A percentile compares a stretch with the other conserved stretches of the same genome.
Conservation (phyloP, 2,329 filamentous ascomycete genomes). For the Aspergillus flavus region DNA sequence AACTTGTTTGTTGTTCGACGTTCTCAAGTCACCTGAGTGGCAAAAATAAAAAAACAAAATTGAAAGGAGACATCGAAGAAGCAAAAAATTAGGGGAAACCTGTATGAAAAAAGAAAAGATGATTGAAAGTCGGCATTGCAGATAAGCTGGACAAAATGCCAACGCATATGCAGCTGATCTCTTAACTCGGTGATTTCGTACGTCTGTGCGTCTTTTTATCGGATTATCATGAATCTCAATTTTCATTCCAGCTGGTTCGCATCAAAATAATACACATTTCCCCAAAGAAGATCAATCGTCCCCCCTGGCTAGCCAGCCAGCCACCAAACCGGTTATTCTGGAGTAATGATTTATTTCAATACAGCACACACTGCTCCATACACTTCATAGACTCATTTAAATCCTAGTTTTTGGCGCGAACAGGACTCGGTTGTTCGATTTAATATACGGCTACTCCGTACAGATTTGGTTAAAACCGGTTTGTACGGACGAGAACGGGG, state of each 20-base stretch:
- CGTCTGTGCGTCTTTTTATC: neutral
- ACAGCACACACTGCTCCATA: neutral
- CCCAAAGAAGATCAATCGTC: neutral
- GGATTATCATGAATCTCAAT: neutral
- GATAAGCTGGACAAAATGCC: neutral
- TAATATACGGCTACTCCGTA: neutral
- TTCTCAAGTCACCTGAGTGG: neutral
- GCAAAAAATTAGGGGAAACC: neutral
- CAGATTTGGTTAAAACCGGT: neutral
- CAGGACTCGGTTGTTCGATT: neutral
- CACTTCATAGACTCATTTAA: neutral
- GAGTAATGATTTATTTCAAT: neutral
- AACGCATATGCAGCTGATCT: conserved; percentile 5
- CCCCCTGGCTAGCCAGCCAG: neutral
- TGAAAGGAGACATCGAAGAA: neutral
- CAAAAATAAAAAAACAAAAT: neutral
- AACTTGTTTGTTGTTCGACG: neutral
- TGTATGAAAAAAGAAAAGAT: neutral
- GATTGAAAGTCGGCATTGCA: neutral
- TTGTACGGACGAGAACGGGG: neutral
- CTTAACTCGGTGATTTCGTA: neutral
- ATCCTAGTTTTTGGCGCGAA: neutral
- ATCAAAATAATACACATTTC: neutral
- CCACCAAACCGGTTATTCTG: neutral
- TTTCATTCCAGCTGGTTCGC: neutral